phyloP scores from a whole-genome alignment of 306 rosid genomes.

The Ammopiptanthus mongolicus region DNA sequence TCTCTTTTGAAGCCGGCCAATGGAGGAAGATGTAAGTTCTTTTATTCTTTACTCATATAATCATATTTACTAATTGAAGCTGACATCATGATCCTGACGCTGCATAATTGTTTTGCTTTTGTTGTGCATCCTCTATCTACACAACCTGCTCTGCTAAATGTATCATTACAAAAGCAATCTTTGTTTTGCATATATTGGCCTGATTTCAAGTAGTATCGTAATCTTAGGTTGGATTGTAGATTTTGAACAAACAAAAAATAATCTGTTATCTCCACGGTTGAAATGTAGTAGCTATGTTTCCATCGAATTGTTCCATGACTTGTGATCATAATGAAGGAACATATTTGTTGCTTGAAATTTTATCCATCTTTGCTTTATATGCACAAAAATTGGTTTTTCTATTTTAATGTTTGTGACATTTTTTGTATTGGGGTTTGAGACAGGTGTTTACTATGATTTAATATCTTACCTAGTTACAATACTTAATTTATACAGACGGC shows the following conservation, averaged over 20 bases:
- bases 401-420: background rate
- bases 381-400: background rate
- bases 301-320: background rate
- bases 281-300: background rate
- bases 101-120: background rate
- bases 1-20: conserved; percentile 46
- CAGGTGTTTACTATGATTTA: background rate
- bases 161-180: background rate
- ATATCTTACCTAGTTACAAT: background rate
- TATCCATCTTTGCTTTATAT: background rate
- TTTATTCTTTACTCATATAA: background rate
- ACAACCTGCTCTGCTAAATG: background rate
- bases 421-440: background rate
- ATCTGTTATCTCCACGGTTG: background rate
- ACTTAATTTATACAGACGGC: conserved; percentile 18
- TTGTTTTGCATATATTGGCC: background rate
- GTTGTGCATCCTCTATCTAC: background rate
- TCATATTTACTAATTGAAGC: background rate
- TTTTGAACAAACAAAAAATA: background rate
- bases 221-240: background rate
- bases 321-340: background rate
- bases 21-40: conserved; percentile 88
- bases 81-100: background rate
- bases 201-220: background rate
- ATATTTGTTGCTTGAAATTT: background rate